Conservation (phyloP, 2,329 filamentous ascomycete species). For the Fusarium illudens region DNA sequence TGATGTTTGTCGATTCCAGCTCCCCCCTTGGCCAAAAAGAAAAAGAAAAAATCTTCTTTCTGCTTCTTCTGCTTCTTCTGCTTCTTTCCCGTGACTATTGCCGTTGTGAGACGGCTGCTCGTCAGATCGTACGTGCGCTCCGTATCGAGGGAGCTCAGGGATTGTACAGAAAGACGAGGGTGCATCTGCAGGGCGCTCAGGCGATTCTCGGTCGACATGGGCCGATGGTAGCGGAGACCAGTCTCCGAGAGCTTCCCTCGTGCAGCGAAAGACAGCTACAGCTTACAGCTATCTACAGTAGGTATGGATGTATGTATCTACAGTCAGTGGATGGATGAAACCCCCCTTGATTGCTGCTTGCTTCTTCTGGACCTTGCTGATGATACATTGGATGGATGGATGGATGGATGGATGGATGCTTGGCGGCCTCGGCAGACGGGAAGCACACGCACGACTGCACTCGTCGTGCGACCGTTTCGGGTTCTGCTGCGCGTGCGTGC, state of each 20-base stretch:
- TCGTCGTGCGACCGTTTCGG: not conserved
- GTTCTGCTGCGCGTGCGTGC: not conserved
- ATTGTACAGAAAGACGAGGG: constrained; percentile 13
- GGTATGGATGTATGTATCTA: not conserved
- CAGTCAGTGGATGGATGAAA: not conserved
- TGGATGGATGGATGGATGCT: too few relatives aligned
- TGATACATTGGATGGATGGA: not conserved
- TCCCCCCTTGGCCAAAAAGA: not conserved
- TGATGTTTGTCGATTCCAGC: not conserved
- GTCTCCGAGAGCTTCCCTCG: constrained; percentile 20
- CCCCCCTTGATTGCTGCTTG: not conserved
- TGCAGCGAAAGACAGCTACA: not conserved
- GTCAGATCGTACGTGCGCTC: constrained; percentile 17
- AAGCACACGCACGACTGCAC: not conserved
- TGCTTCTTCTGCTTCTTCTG: not conserved
- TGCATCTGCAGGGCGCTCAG: constrained; percentile 36
- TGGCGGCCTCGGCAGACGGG: not conserved
- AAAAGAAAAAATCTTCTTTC: not conserved
- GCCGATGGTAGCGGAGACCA: constrained; percentile 33
- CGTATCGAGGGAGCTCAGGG: constrained; percentile 13
- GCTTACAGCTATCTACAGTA: not conserved
- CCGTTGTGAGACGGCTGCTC: not conserved
- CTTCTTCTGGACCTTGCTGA: not conserved
- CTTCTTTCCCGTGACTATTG: not conserved
- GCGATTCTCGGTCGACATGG: constrained; percentile 40